Evolutionary conservation across 352 stramenopile genomes (phyloP), one percentile per base, ranked within the genome.

Genomic region (Aphanomyces invadans): DNA sequence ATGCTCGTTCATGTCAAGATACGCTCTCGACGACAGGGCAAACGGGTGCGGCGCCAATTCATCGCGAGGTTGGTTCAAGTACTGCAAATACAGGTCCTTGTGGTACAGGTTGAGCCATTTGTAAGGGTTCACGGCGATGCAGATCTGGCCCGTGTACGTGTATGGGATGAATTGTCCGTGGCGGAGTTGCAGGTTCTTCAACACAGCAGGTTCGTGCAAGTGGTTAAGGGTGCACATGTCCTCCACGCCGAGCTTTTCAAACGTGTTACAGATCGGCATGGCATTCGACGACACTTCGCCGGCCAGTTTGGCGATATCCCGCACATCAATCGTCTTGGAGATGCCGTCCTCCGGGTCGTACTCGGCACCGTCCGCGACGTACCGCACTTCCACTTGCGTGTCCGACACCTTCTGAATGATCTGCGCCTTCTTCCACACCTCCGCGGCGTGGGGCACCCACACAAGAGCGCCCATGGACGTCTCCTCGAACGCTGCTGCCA

Each of bases 231-330:
- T 88, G 64, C 71, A 80, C 84, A 92, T 92, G 71, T 92, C 84
- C 51, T 90, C 71, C 1, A 87, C 78, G 45, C 84, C 84, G 26
- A 79, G 69, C 4, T 70, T 65, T 1, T 77, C 73, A 69, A 92
- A 92, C 28, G 76, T 78, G 72, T 92, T 92, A 62, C 84, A 92
- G 57, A 92, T 92, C 5, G 84, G 81, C 80, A 92, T 90, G 21
- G 84, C 82, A 17, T 82, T 73, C 31, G 86, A 75, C 26, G 84
- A 89, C 7, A 90, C 81, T 52, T 92, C 84, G 7, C 83, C 82
- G 2, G 81, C 81, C 12, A 90, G 52, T 0, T 79, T 78, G 52
- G 82, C 79, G 25, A 92, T 80, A 53, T 90, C 77, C 3, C 69
- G 57, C 28, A 90, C 79, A 59, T 75, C 86, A n/a, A 90, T 78